These are phyloP conservation scores for Linnemannia elongata DNA, from an alignment of 192 early-diverging fungal species.

Conservation along the genomic window DNA sequence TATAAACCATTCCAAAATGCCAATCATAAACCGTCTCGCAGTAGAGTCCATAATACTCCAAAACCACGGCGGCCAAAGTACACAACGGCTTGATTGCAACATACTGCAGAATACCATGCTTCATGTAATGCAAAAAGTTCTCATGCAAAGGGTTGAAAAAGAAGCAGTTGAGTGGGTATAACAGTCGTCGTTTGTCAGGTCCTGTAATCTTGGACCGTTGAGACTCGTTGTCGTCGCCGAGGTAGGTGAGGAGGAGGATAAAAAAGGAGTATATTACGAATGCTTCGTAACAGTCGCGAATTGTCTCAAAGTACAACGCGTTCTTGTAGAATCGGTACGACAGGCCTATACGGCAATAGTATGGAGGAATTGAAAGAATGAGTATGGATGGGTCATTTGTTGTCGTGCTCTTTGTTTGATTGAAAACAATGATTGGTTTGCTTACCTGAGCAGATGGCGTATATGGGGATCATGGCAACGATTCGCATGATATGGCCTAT, in stretches of 20 bases:
- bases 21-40: conserved; percentile 73
- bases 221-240: conserved; percentile 62
- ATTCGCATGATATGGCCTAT: conserved; percentile 83
- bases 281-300: conserved; percentile 84
- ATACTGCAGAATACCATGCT: conserved; percentile 80
- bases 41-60: conserved; percentile 70
- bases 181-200: conserved; percentile 62
- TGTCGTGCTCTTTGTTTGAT: background rate
- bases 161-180: conserved; percentile 74
- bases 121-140: conserved; percentile 69
- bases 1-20: conserved; percentile 77
- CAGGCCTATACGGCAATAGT: conserved; percentile 34
- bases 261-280: conserved; percentile 82
- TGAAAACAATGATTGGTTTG: background rate
- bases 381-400: background rate
- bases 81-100: conserved; percentile 69
- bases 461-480: conserved; percentile 79
- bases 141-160: conserved; percentile 70
- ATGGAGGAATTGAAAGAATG: background rate
- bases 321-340: conserved; percentile 80
- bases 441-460: conserved; percentile 72
- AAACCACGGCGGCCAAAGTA: conserved; percentile 72
- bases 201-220: conserved; percentile 66
- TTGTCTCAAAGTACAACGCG: conserved; percentile 74
- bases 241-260: conserved; percentile 76